phyloP scores from a whole-genome alignment of 2,329 filamentous ascomycete species.

The Proliferodiscus dingleyae region DNA sequence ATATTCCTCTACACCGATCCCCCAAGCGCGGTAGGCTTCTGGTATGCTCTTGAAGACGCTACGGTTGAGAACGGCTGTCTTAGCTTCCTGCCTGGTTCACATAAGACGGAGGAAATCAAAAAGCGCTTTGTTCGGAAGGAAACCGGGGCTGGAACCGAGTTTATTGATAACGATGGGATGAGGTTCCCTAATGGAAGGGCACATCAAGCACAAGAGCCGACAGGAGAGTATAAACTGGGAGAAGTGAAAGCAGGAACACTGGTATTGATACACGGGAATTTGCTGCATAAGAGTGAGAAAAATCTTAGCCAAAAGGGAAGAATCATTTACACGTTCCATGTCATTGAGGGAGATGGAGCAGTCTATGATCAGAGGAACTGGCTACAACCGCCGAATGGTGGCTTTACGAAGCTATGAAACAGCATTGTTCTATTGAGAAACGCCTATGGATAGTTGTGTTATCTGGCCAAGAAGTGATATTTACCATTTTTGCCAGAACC shows the following conservation, averaged over 20 bases:
- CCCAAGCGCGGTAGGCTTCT: slow-evolving; percentile 88
- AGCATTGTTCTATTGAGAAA: neutral
- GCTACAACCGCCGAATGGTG: slow-evolving; percentile 77
- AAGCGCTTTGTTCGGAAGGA: slow-evolving; percentile 69
- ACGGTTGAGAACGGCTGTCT: slow-evolving; percentile 82
- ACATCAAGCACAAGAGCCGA: slow-evolving; percentile 41
- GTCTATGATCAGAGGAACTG: slow-evolving; percentile 86
- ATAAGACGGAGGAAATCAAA: slow-evolving; percentile 65
- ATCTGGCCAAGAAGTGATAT: no score
- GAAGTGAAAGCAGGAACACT: slow-evolving; percentile 89
- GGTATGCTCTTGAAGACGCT: slow-evolving; percentile 95
- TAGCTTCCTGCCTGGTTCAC: slow-evolving; percentile 78
- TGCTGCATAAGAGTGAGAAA: slow-evolving; percentile 93
- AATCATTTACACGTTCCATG: slow-evolving; percentile 96
- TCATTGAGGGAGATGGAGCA: slow-evolving; percentile 75
- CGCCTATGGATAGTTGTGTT: no score
- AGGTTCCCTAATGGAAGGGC: slow-evolving; percentile 54
- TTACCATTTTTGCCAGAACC: no score
- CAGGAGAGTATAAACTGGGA: slow-evolving; percentile 66
- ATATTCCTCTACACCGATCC: slow-evolving; percentile 89
- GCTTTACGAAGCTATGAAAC: slow-evolving; percentile 53
- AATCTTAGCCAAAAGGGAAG: slow-evolving; percentile 81
- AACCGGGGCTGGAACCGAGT: slow-evolving; percentile 55
- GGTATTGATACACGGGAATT: slow-evolving; percentile 91
- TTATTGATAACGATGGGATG: slow-evolving; percentile 63